Evolutionary conservation across 2,329 filamentous ascomycete species (phyloP), one percentile per base, ranked within the genome.

Genomic region (Thelonectria discophora): DNA sequence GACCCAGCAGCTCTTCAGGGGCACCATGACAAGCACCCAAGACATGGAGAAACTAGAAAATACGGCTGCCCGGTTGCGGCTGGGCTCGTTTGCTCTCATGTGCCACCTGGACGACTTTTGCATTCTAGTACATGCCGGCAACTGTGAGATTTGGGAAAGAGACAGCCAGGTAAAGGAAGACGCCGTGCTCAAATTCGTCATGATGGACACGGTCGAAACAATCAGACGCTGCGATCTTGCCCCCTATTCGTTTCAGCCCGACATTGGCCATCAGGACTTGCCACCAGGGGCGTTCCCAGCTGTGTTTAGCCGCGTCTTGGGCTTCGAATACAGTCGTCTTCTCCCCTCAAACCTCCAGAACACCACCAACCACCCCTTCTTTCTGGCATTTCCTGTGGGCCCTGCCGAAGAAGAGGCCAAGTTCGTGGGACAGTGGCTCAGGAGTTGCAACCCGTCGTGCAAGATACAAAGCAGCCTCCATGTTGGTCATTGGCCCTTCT

Each of bases 401-500:
- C 73, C 76, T 2, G 73, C 74, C 27, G 58, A 65, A 8, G 57
- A 74, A 11, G 76, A 78, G 39, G 74, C 75, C 17, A 65, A 73
- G 9, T 75, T 81, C 9, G n/a, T 86, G 2, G 75, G 70, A 27
- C 70, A 74, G 17, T 87, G 83, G 82, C 68, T 87, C 10, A 74
- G 73, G 6, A 67, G 66, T 5, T 77, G 74, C 37, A 76, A 81
- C 32, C 65, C 76, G 0, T 64, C 75, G 2, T 82, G 80, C 64
- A 76, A 74, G 17, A 74, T 87, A 10, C 80, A 77, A 30, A 77
- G 74, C 7, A 80, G 78, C 49, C 67, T 79, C 12, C 69, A 69
- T 1, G 37, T 76, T 6, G 84, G 84, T 1, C 76, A 81, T 9
- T 87, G 85, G 84, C 63, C 72, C 5, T 74, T 72, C 17, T 86